phyloP scores from a whole-genome alignment of 116 monocot genomes.

The Iris pallida region DNA sequence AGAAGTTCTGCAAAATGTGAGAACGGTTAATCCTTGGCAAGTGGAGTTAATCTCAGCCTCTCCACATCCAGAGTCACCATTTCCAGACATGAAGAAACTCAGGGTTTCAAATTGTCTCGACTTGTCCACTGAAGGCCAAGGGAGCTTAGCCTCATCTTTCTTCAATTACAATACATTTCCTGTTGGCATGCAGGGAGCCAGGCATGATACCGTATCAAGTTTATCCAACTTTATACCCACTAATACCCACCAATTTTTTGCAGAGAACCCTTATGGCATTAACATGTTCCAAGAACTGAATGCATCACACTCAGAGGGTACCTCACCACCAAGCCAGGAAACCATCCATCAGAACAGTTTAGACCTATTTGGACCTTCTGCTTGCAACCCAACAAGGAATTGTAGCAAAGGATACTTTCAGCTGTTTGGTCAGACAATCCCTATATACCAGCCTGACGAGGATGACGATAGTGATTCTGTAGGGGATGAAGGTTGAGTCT shows the following conservation, averaged over 20 bases:
- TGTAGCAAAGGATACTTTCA: slow-evolving; percentile 1
- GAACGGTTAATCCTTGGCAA: slow-evolving; percentile 47
- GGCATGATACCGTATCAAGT: slow-evolving; percentile 20
- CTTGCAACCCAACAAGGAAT: slow-evolving; percentile 6
- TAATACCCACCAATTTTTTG: not conserved
- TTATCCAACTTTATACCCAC: slow-evolving; percentile 5
- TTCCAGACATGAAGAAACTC: slow-evolving; percentile 19
- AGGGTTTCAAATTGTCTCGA: not conserved
- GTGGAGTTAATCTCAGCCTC: slow-evolving; percentile 22
- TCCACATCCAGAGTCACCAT: slow-evolving; percentile 2
- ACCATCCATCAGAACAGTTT: not conserved
- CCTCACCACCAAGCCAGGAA: slow-evolving; percentile 1
- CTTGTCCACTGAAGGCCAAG: not conserved
- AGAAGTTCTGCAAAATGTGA: slow-evolving; percentile 17
- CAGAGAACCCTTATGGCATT: slow-evolving; percentile 3
- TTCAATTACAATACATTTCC: slow-evolving; percentile 17
- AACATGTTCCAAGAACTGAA: not conserved
- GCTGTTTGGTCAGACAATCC: slow-evolving; percentile 17
- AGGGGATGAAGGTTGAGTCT: not conserved
- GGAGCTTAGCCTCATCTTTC: not conserved
- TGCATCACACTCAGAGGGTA: not conserved
- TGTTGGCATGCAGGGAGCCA: slow-evolving; percentile 61
- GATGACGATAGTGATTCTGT: not conserved
- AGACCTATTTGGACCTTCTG: not conserved
- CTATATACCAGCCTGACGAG: not conserved